phyloP scores from a whole-genome alignment of 768 basidiomycete species.

The Porpolomopsis calyptriformis region DNA sequence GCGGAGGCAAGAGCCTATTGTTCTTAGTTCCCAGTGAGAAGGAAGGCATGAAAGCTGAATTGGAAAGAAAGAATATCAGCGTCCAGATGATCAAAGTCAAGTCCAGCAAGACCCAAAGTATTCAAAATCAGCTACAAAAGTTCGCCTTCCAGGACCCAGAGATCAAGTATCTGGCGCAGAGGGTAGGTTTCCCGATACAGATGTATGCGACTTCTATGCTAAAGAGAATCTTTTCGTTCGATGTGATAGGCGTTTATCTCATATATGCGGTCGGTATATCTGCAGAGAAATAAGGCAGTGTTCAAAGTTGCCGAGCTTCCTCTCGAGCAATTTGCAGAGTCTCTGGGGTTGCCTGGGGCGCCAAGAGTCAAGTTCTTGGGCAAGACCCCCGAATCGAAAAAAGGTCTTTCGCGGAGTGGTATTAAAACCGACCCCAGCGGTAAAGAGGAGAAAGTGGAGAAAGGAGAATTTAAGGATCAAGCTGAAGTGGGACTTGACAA shows the following conservation, averaged over 20 bases:
- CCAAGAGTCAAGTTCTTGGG: conserved; percentile 89
- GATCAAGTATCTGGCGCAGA: conserved; percentile 91
- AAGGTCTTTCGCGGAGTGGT: conserved; percentile 53
- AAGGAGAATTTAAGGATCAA: conserved; percentile 12
- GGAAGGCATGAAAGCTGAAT: conserved; percentile 69
- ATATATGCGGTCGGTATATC: conserved; percentile 83
- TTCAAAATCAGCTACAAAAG: conserved; percentile 83
- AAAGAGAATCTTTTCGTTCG: too few species aligned
- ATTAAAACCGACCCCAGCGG: conserved; percentile 22
- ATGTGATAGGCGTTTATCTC: conserved; percentile 87
- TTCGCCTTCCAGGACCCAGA: conserved; percentile 93
- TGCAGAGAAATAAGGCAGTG: conserved; percentile 89
- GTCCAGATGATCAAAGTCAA: conserved; percentile 80
- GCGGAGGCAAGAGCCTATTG: conserved; percentile 75
- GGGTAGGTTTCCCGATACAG: conserved; percentile 39
- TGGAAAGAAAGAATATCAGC: conserved; percentile 62
- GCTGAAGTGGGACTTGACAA: conserved; percentile 15
- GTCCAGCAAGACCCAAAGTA: conserved; percentile 72
- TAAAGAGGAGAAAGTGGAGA: conserved; percentile 12
- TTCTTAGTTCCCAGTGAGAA: conserved; percentile 87
- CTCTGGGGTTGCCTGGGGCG: conserved; percentile 85
- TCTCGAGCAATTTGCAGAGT: conserved; percentile 73
- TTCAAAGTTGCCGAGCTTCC: conserved; percentile 83
- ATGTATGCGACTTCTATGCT: too few species aligned
- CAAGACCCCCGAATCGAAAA: conserved; percentile 56